Evolutionary conservation across 768 basidiomycete genomes (phyloP), one percentile per base, ranked within the genome.

Genomic region (Leccinum longicurvipes): DNA sequence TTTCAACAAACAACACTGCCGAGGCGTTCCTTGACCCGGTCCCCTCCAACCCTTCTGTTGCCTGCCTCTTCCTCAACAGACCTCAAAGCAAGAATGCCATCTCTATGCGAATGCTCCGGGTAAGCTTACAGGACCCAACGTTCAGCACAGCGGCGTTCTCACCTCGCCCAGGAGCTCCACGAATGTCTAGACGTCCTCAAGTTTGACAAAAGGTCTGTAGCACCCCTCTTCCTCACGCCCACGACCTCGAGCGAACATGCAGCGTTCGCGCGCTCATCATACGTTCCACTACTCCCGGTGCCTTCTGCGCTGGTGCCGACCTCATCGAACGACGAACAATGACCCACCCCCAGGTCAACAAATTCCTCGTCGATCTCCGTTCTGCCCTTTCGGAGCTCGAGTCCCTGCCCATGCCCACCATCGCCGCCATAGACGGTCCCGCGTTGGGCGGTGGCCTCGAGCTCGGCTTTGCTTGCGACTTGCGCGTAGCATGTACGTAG

Each of bases 391-490:
- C 80, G 27, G 82, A 82, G 63, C 80, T 98, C n/a, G 93, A 94
- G 72, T 76, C 78, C 39, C 75, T 96, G 31, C 87, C 89, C 6
- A 82, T 95, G 76, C 94, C 94, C 4, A 95, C 92, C 15, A 89
- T 97, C 54, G 89, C 89, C 32, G 92, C 93, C 5, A 89, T 98
- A 41, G 94, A 97, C 67, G 94, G 94, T 0, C 91, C 91, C 19
- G 94, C 94, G 9, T 78, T 98, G 0, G 94, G 94, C 10, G 94
- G 94, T n/a, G 94, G 94, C 2, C 78, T 94, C 27, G 94, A 98
- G 71, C 72, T 97, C 55, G 80, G 87, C 55, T 78, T 98, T 51
- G 88, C 91, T 3, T 96, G 93, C 72, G 94, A 98, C 76, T 72
- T 98, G 64, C 83, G 94, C 31, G 86, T 96, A 25, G 93, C 89